Conservation (phyloP, 805 yeast species). For the Suhomyces xylopsoci region DNA sequence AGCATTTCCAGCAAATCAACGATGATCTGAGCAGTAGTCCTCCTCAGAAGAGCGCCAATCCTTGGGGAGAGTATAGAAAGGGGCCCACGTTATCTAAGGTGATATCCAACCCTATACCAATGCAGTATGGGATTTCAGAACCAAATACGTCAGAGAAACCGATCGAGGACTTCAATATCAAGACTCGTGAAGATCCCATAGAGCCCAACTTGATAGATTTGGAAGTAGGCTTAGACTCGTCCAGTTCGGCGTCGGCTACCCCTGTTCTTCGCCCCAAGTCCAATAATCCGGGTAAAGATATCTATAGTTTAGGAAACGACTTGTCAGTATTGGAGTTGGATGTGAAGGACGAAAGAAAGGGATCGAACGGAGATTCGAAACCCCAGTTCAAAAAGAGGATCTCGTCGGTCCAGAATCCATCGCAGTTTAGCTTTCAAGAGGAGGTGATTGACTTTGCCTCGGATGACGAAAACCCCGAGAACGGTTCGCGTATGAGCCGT, state of each 20-base stretch:
- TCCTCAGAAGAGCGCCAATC: conserved; percentile 21
- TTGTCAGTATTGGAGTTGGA: conserved; percentile 28
- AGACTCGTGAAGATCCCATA: conserved; percentile 2
- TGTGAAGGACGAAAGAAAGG: conserved; percentile 15
- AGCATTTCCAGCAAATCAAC: background rate
- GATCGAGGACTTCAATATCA: background rate
- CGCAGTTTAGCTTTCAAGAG: conserved; percentile 34
- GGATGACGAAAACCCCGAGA: conserved; percentile 41
- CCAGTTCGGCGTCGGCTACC: conserved; percentile 17
- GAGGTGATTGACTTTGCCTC: conserved; percentile 46
- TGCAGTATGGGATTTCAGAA: background rate
- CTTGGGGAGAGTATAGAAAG: conserved; percentile 32
- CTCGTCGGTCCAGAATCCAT: conserved; percentile 26
- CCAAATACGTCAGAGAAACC: background rate
- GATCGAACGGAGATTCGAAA: background rate
- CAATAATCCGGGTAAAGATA: background rate
- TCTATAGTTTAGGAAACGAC: conserved; percentile 10
- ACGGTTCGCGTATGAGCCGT: conserved; percentile 36
- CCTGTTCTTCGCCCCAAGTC: conserved; percentile 15
- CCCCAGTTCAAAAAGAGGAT: conserved; percentile 34
- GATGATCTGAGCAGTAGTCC: background rate
- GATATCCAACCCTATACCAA: conserved; percentile 1
- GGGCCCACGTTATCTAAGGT: conserved; percentile 2
- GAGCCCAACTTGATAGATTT: conserved; percentile 34
- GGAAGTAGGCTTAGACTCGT: conserved; percentile 31